phyloP scores from a whole-genome alignment of 2,329 filamentous ascomycete species.

The Hortaea sp. region DNA sequence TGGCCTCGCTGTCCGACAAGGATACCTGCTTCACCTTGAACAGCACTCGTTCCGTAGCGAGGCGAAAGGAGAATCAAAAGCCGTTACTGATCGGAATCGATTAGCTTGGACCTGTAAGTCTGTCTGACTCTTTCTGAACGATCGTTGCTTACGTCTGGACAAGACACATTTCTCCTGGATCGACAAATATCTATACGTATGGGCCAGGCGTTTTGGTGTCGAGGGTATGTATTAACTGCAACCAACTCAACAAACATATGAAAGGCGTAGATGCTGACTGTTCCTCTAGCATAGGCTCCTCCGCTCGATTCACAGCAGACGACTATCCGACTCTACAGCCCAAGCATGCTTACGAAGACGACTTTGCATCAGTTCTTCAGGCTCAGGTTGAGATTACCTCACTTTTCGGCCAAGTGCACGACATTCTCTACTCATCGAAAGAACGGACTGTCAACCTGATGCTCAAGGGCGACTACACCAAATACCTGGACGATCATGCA shows the following conservation, averaged over 20 bases:
- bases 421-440: slow-evolving; percentile 25
- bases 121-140: too few relatives aligned
- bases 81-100: slow-evolving; percentile 22
- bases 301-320: slow-evolving; percentile 22
- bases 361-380: slow-evolving; percentile 25
- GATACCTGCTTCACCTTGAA: slow-evolving; percentile 25
- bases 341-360: slow-evolving; percentile 14
- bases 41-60: slow-evolving; percentile 23
- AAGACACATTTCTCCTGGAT: slow-evolving; percentile 23
- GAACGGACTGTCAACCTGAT: slow-evolving; percentile 23
- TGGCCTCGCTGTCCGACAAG: slow-evolving; percentile 23
- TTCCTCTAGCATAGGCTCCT: slow-evolving; percentile 11
- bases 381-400: slow-evolving; percentile 26
- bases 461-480: slow-evolving; percentile 25
- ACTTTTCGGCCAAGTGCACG: slow-evolving; percentile 26
- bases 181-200: slow-evolving; percentile 24
- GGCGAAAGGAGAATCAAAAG: slow-evolving; percentile 14
- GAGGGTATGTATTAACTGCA: slow-evolving; percentile 5
- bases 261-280: too few relatives aligned
- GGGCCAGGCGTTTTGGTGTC: slow-evolving; percentile 26
- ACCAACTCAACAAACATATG: too few relatives aligned
- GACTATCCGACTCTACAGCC: slow-evolving; percentile 24
- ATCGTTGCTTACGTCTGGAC: slow-evolving; percentile 1
- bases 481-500: slow-evolving; percentile 26
- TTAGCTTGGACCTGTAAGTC: slow-evolving; percentile 18